Evolutionary conservation across 83 land plant species (phyloP).

Genomic region (Thuja plicata): DNA sequence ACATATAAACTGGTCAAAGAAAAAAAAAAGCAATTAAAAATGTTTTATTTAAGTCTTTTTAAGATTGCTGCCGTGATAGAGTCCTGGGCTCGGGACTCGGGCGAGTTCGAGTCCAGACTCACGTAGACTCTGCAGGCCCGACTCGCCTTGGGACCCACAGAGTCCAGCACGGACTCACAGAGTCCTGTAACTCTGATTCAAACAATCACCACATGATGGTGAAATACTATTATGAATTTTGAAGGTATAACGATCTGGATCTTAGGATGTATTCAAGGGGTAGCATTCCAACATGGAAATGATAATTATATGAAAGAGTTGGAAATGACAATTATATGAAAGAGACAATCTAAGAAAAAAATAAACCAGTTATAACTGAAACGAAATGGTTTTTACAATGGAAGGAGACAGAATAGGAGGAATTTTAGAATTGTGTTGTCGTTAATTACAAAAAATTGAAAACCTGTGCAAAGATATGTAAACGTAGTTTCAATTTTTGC

Average conservation of each 20-base stretch:
- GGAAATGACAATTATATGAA: background rate
- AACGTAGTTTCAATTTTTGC: background rate
- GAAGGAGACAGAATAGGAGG: background rate
- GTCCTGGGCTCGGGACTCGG: too few relatives aligned
- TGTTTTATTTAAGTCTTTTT: too few relatives aligned
- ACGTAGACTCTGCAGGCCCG: too few relatives aligned
- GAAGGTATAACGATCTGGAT: background rate
- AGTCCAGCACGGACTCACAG: too few relatives aligned
- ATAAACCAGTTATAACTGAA: background rate
- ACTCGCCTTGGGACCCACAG: too few relatives aligned
- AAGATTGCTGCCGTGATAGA: too few relatives aligned
- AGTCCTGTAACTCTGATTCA: too few relatives aligned
- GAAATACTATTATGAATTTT: background rate
- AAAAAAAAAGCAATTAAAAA: too few relatives aligned
- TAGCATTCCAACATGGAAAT: background rate
- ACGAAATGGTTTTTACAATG: background rate
- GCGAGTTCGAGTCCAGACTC: too few relatives aligned
- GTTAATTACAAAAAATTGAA: too few relatives aligned
- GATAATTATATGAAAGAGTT: background rate
- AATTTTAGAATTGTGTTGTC: too few relatives aligned
- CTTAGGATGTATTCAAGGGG: background rate
- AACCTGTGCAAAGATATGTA: background rate
- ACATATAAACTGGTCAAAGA: too few relatives aligned
- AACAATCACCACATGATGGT: background rate
- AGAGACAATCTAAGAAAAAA: background rate